Evolutionary conservation across 352 stramenopile species (phyloP).

Genomic region (Phytophthora pinifolia): DNA sequence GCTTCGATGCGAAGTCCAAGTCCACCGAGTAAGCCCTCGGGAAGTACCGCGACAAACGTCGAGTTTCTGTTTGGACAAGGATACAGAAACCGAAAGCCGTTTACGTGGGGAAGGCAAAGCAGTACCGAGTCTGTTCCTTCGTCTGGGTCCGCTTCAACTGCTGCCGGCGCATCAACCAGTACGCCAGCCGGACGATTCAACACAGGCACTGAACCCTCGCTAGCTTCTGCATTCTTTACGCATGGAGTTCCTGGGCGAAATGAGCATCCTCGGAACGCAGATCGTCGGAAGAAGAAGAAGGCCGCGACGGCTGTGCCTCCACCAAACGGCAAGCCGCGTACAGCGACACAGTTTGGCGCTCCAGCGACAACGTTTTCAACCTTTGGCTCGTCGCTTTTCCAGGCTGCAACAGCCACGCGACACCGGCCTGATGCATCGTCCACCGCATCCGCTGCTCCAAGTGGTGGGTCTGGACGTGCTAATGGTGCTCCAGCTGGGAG

Average conservation of each 20-base stretch:
- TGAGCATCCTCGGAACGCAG: slow-evolving; percentile 4
- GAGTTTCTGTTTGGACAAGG: slow-evolving; percentile 31
- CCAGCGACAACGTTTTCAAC: neutral
- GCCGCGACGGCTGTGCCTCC: slow-evolving; percentile 3
- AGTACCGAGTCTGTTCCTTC: slow-evolving; percentile 11
- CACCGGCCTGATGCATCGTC: slow-evolving; percentile 7
- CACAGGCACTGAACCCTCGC: slow-evolving; percentile 1
- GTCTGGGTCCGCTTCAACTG: neutral
- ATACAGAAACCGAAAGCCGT: slow-evolving; percentile 34
- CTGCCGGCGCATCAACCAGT: neutral
- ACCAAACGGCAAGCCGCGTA: neutral
- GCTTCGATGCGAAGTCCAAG: slow-evolving; percentile 20
- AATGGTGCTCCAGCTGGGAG: neutral
- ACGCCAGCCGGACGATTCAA: neutral
- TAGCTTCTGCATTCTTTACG: slow-evolving; percentile 21
- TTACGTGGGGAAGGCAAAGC: slow-evolving; percentile 11
- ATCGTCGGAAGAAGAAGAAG: slow-evolving; percentile 24
- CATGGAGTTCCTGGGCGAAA: slow-evolving; percentile 16
- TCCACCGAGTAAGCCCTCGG: slow-evolving; percentile 1
- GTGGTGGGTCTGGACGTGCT: neutral
- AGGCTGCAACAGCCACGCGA: slow-evolving; percentile 3
- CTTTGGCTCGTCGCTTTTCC: slow-evolving; percentile 13
- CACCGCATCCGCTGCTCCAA: neutral
- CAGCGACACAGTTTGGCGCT: neutral
- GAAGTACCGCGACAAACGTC: slow-evolving; percentile 3